These are phyloP conservation scores for Hymenoscyphus albidus DNA, from an alignment of 2,329 filamentous ascomycete genomes.

Conservation along the genomic window DNA sequence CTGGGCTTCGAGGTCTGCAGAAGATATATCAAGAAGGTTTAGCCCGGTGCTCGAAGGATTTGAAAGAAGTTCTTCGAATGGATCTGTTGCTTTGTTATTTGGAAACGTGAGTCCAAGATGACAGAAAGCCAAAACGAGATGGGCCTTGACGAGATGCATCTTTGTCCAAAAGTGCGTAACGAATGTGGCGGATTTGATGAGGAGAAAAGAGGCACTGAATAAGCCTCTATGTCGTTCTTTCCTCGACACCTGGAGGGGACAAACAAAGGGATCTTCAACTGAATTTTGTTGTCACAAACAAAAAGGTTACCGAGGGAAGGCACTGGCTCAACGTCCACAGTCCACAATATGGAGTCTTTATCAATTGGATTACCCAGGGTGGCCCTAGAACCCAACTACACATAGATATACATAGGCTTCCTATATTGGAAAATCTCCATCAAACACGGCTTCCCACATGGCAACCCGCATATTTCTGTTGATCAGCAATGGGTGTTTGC, in stretches of 20 bases:
- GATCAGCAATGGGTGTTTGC: background rate
- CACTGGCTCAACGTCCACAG: background rate
- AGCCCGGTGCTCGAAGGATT: background rate
- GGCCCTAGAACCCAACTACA: no score
- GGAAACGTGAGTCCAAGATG: conserved; percentile 5
- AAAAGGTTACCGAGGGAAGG: background rate
- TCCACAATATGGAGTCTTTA: no score
- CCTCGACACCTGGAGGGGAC: background rate
- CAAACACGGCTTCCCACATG: background rate
- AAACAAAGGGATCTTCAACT: background rate
- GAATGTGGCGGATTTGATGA: background rate
- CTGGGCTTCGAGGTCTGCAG: background rate
- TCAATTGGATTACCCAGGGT: no score
- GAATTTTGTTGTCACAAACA: background rate
- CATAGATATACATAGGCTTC: background rate
- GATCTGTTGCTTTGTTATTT: background rate
- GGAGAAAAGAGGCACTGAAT: background rate
- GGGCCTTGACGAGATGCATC: background rate
- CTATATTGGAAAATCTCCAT: background rate
- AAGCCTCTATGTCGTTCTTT: background rate
- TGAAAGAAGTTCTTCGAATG: conserved; percentile 4
- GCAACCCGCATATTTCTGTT: background rate
- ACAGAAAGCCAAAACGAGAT: background rate
- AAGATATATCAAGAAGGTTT: background rate
- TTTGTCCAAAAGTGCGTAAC: background rate